Percentiles rank a stretch among this genome's conserved stretches.
Conservation (phyloP, 306 rosid genomes). For the Vigna mungo region DNA sequence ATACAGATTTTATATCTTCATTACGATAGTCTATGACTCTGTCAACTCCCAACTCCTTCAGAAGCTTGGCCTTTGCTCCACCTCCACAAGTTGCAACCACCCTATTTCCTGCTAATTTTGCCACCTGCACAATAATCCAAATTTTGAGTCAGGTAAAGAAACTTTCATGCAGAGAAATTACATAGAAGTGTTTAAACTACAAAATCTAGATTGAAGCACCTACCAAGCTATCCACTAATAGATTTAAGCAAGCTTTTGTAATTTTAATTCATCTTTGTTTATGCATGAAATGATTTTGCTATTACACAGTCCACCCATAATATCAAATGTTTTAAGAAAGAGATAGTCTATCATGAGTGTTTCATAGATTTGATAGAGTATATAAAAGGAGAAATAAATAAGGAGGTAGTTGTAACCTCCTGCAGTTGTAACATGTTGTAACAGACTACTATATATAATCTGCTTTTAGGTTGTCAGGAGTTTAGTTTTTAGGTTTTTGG, state of each 20-base stretch:
- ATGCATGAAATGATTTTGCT: neutral
- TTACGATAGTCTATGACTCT: constrained; percentile 87
- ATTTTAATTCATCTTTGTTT: neutral
- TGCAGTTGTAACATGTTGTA: no score
- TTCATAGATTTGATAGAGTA: no score
- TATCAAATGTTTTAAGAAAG: constrained; percentile 24
- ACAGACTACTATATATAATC: no score
- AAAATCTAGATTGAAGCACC: constrained; percentile 11
- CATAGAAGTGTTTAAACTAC: constrained; percentile 13
- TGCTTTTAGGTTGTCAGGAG: no score
- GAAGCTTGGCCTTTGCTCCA: constrained; percentile 74
- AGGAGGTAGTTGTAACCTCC: no score
- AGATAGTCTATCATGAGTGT: constrained; percentile 30
- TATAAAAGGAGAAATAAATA: no score
- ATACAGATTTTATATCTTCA: constrained; percentile 89
- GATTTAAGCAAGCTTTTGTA: neutral
- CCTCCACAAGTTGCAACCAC: constrained; percentile 99
- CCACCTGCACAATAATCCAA: constrained; percentile 68
- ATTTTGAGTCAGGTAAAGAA: constrained; percentile 30
- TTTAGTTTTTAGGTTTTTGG: no score
- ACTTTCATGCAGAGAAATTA: constrained; percentile 14
- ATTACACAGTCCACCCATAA: neutral
- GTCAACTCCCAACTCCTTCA: constrained; percentile 90
- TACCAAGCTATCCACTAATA: neutral
- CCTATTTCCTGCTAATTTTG: constrained; percentile 85